phyloP scores from a whole-genome alignment of 2,329 filamentous ascomycete species.

The Akanthomyces uredinophilus region DNA sequence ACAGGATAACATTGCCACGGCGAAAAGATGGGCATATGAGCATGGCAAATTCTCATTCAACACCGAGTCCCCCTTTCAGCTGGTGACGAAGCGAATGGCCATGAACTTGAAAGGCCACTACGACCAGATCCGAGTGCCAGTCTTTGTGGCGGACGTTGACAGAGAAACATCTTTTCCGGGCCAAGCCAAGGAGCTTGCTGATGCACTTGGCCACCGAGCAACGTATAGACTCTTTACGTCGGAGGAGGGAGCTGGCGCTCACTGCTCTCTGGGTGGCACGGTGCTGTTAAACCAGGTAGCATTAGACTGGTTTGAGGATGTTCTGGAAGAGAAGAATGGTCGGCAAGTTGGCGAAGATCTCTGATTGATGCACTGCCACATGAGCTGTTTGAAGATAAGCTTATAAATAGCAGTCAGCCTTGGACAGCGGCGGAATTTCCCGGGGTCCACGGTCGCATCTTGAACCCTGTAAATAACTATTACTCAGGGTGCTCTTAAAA shows the following conservation, averaged over 20 bases:
- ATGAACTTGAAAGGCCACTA: constrained; percentile 23
- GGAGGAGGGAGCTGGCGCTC: not conserved
- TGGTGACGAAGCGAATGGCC: constrained; percentile 14
- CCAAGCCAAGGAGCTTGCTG: not conserved
- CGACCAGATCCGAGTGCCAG: not conserved
- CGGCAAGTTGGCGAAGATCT: not conserved
- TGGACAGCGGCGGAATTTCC: not conserved
- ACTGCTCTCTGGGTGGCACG: not conserved
- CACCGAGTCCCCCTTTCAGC: constrained; percentile 19
- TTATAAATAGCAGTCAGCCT: not conserved
- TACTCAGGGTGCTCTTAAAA: not conserved
- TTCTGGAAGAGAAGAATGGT: not conserved
- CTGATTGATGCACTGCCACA: not conserved
- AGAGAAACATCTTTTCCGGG: not conserved
- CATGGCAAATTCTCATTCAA: constrained; percentile 25
- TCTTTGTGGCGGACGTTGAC: not conserved
- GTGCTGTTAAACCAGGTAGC: not conserved
- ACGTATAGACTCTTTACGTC: not conserved
- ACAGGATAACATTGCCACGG: constrained; percentile 3
- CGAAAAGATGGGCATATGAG: constrained; percentile 20
- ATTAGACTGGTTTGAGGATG: constrained; percentile 6
- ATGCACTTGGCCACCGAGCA: not conserved
- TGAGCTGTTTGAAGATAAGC: not conserved
- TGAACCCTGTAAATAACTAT: not conserved
- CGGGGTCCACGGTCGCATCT: not conserved